These are phyloP conservation scores for Lactarius deliciosus DNA, from an alignment of 768 basidiomycete genomes.

Conservation along the genomic window DNA sequence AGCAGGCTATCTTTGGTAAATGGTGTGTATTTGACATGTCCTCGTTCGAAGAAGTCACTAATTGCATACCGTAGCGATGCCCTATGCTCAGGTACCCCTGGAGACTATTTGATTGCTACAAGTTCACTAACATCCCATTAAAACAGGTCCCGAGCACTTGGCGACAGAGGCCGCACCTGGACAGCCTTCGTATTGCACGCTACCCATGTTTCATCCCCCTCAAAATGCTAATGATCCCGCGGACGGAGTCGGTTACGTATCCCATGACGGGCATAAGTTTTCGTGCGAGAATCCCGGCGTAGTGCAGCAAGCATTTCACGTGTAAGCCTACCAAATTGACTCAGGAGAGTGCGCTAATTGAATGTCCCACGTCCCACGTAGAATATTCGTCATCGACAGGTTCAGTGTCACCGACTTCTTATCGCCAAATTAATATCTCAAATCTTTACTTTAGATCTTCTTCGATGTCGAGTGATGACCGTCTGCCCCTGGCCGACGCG, in stretches of 20 bases:
- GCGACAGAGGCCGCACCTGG: constrained; percentile 34
- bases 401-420: constrained; percentile 35
- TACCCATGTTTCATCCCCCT: constrained; percentile 53
- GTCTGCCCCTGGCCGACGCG: constrained; percentile 37
- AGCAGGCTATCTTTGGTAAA: constrained; percentile 51
- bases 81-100: constrained; percentile 47
- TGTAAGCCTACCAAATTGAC: constrained; percentile 40
- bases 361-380: neutral
- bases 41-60: neutral
- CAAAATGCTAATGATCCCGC: constrained; percentile 34
- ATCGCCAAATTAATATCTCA: neutral
- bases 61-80: constrained; percentile 42
- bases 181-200: constrained; percentile 53
- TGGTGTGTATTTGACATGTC: constrained; percentile 41
- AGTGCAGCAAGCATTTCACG: constrained; percentile 57
- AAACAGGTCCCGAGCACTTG: constrained; percentile 51
- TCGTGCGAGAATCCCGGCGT: constrained; percentile 53
- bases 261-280: constrained; percentile 57
- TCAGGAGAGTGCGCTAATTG: neutral
- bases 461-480: constrained; percentile 30
- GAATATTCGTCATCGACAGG: constrained; percentile 56
- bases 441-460: neutral
- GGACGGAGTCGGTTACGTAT: constrained; percentile 46
- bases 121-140: neutral
- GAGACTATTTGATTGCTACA: too few relatives aligned